Base-by-base conservation (phyloP, 257 asterid species). In the Paraleonurus japonicus region DNA sequence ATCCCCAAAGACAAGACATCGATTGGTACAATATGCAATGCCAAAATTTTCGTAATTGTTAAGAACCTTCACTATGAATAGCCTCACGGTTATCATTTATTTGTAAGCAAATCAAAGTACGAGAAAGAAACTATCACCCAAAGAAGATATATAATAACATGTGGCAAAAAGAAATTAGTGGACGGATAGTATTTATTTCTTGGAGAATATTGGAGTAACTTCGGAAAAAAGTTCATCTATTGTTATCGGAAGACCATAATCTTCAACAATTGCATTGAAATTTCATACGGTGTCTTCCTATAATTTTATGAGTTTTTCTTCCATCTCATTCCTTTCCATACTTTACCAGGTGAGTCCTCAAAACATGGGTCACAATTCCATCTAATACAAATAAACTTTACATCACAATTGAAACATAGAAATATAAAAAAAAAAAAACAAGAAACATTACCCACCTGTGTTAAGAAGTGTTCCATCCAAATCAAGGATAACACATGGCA, bases 381-480 rank as follows among this genome's bases (percentile, higher is more conserved):
- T 93, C 97, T 93, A 87, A 74, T 48, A 76, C 19, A 48, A 48
- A 74, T 58, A 45, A 32, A 65, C 37, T 68, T 41, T 26, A 65
- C n/a, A 32, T 33, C 43, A 37, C 26, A 28, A 24, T 48, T 19
- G 65, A 47, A n/a, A 33, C n/a, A 60, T 59, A 19, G 53, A 16
- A 55, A 1, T 16, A 16, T 3, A 48, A 48, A 78, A 30, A 9
- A 8, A 30, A 45, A n/a, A n/a, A n/a, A 10, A 20, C 17, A 61
- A 54, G 30, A 74, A 74, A 62, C 43, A 81, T 4, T 55, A 79
- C 5, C 26, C 60, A 90, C 97, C 97, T 77, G 97, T 93, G 76
- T 90, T 90, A 61, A 93, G 84, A 77, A 93, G 96, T 43, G 96
- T 89, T 69, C 97, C 98, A 73, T 93, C 98, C 86, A 93, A 85